These are phyloP conservation scores for Stagonosporopsis cucurbitacearum DNA, from an alignment of 2,329 filamentous ascomycete genomes.

Conservation along the genomic window DNA sequence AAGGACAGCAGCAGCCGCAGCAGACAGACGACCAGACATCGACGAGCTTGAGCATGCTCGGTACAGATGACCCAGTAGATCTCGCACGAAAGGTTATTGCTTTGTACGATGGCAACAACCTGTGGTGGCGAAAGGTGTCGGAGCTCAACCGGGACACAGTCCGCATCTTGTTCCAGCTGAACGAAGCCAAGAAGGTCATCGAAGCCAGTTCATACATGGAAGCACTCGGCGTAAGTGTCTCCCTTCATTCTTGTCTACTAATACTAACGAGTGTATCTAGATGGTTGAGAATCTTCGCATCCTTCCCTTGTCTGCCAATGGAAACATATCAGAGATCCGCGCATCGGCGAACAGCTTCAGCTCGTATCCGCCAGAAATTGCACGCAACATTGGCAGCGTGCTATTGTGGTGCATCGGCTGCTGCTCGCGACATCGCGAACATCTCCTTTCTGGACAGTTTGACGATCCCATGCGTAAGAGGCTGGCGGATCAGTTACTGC, in stretches of 20 bases:
- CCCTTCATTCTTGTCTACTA: neutral
- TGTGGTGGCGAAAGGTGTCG: conserved; percentile 67
- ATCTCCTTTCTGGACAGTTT: conserved; percentile 72
- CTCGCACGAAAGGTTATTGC: conserved; percentile 68
- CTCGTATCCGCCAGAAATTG: conserved; percentile 77
- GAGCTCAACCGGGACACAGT: conserved; percentile 64
- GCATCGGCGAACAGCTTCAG: conserved; percentile 81
- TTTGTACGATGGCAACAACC: conserved; percentile 66
- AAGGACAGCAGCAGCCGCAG: conserved; percentile 40
- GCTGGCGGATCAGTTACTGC: conserved; percentile 71
- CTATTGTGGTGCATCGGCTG: conserved; percentile 93
- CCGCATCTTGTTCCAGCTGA: conserved; percentile 65
- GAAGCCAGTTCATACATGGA: conserved; percentile 65
- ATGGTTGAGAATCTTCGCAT: conserved; percentile 77
- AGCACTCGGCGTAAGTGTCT: conserved; percentile 67
- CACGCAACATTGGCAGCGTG: conserved; percentile 87
- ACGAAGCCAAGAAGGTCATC: conserved; percentile 65
- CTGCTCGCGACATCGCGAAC: conserved; percentile 76
- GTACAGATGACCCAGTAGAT: conserved; percentile 70
- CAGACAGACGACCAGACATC: conserved; percentile 38
- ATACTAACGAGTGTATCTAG: conserved; percentile 51
- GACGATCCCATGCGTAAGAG: conserved; percentile 66
- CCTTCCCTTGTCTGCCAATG: conserved; percentile 76
- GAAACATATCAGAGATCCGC: conserved; percentile 80
- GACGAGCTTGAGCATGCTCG: conserved; percentile 67